phyloP scores from a whole-genome alignment of 192 early-diverging fungal species.

The Dimargaris cristalligena region DNA sequence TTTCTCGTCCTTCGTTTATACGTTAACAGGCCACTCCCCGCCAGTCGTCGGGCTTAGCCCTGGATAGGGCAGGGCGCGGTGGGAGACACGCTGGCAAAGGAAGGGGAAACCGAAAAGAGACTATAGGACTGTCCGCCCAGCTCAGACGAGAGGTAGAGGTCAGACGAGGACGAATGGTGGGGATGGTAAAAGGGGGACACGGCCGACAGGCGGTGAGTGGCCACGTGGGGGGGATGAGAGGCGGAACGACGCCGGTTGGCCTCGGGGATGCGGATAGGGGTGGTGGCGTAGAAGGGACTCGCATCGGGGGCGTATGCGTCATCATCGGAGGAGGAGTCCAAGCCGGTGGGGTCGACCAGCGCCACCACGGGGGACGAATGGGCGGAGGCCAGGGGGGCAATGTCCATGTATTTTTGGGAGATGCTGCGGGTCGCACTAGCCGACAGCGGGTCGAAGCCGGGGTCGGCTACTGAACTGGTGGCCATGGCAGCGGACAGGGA shows the following conservation, averaged over 20 bases:
- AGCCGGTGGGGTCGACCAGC: background rate
- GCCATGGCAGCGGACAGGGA: slow-evolving; percentile 18
- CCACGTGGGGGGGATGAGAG: background rate
- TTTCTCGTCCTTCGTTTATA: too few species aligned
- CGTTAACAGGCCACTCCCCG: too few species aligned
- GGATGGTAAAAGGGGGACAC: background rate
- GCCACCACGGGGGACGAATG: background rate
- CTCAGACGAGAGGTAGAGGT: background rate
- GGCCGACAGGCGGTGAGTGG: background rate
- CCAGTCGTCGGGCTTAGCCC: background rate
- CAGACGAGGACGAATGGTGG: background rate
- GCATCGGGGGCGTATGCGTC: background rate
- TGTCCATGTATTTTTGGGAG: slow-evolving; percentile 10
- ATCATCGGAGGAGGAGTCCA: slow-evolving; percentile 2
- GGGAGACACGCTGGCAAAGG: slow-evolving; percentile 10
- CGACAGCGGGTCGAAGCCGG: slow-evolving; percentile 7
- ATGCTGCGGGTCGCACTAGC: slow-evolving; percentile 10
- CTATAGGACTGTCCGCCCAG: background rate
- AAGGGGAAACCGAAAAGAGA: slow-evolving; percentile 9
- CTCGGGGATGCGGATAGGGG: background rate
- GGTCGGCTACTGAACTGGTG: background rate
- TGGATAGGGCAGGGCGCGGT: slow-evolving; percentile 3
- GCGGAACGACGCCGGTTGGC: background rate
- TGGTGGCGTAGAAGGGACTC: background rate
- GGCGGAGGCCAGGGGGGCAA: background rate